A percentile compares a stretch with the other conserved stretches of the same genome.
Conservation (phyloP, 768 basidiomycete genomes). For the Termitomyces eurrhizus region DNA sequence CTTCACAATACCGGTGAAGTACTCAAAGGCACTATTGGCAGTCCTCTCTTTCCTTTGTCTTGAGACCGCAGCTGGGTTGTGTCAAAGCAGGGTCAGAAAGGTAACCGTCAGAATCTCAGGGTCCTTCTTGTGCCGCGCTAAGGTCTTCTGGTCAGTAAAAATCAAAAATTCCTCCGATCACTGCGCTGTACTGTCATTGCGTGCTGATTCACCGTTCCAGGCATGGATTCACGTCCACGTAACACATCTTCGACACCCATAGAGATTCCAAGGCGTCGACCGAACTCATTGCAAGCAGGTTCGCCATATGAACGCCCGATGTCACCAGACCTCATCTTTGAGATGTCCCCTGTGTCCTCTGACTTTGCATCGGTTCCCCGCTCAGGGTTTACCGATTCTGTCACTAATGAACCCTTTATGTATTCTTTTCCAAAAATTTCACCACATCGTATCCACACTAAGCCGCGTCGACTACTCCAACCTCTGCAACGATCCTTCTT, state of each 20-base stretch:
- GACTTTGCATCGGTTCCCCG: conserved; percentile 19
- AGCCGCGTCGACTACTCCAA: conserved; percentile 11
- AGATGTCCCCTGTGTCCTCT: conserved; percentile 46
- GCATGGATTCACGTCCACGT: conserved; percentile 14
- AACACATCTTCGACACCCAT: conserved; percentile 37
- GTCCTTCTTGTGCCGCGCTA: not conserved
- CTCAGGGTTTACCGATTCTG: conserved; percentile 18
- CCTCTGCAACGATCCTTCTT: conserved; percentile 8
- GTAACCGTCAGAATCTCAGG: conserved; percentile 2
- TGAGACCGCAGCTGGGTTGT: not conserved
- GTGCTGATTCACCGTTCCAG: conserved; percentile 8
- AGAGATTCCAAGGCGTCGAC: conserved; percentile 38
- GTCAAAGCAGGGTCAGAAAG: not conserved
- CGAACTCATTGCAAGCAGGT: conserved; percentile 16
- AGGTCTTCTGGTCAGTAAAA: conserved; percentile 9
- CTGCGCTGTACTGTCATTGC: not conserved
- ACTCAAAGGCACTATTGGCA: not conserved
- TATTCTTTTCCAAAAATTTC: conserved; percentile 34
- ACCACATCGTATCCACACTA: conserved; percentile 7
- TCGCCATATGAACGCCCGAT: conserved; percentile 27
- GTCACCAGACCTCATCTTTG: conserved; percentile 49
- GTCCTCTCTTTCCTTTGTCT: not conserved
- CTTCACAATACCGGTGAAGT: not conserved
- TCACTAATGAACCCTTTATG: conserved; percentile 32
- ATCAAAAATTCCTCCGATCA: conserved; percentile 13